Conservation (phyloP, 129 eudicot species). For the Ambrosia artemisiifolia region DNA sequence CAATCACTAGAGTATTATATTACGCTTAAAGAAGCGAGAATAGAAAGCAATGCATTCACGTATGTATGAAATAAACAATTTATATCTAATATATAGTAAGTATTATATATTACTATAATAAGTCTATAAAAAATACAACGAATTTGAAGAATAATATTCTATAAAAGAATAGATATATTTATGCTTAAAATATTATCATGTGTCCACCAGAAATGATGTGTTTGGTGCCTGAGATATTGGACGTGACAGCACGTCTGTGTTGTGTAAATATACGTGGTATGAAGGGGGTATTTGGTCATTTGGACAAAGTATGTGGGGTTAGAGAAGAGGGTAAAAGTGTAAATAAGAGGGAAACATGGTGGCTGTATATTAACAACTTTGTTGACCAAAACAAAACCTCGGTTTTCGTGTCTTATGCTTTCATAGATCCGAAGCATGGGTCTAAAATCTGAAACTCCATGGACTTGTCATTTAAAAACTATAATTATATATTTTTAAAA, state of each 20-base stretch:
- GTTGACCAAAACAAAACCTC: conserved; percentile 36
- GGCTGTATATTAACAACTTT: conserved; percentile 38
- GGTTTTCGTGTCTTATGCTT: conserved; percentile 38
- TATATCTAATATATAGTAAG: too few species aligned
- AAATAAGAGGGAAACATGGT: conserved; percentile 34
- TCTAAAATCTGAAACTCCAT: conserved; percentile 28
- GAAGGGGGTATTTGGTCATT: conserved; percentile 18
- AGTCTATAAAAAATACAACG: not conserved
- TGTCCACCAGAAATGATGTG: not conserved
- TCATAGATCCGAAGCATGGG: conserved; percentile 47
- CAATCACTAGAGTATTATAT: not conserved
- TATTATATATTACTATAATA: not conserved
- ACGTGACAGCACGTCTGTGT: conserved; percentile 37
- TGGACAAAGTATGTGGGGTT: not conserved
- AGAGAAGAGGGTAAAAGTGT: conserved; percentile 24
- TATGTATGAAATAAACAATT: too few species aligned
- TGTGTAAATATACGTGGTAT: not conserved
- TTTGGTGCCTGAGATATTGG: conserved; percentile 21
- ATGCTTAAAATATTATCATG: not conserved
- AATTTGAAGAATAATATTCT: too few species aligned
- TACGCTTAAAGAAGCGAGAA: too few species aligned
- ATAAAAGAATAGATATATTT: not conserved
- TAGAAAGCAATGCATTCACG: too few species aligned
- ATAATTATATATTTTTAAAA: too few species aligned
- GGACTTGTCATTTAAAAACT: conserved; percentile 25